Evolutionary conservation across 2,329 filamentous ascomycete species (phyloP).

Genomic region (Bisporella sp.): DNA sequence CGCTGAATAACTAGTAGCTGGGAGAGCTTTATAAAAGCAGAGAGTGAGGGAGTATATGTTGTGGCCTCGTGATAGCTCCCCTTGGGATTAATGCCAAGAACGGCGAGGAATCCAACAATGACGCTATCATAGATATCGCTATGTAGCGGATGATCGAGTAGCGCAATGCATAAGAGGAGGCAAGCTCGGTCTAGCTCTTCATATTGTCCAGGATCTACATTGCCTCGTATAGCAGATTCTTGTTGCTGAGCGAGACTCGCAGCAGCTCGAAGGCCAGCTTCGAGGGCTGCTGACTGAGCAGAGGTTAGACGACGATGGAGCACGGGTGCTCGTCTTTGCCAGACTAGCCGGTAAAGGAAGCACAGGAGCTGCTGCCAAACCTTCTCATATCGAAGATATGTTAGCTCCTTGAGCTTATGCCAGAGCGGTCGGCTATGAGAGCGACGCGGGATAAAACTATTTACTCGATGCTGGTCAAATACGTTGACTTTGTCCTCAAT

Average conservation of each 20-base stretch:
- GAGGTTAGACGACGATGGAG: slow-evolving; percentile 1
- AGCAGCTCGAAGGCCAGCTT: not conserved
- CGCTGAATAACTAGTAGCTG: too few relatives aligned
- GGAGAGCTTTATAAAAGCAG: too few relatives aligned
- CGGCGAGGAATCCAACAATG: too few relatives aligned
- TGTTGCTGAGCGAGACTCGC: not conserved
- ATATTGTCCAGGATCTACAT: not conserved
- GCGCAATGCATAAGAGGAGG: slow-evolving; percentile 3
- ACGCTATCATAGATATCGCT: slow-evolving; percentile 8
- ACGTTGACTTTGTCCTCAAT: slow-evolving; percentile 5
- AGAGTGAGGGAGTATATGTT: too few relatives aligned
- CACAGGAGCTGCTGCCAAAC: slow-evolving; percentile 9
- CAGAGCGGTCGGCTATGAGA: not conserved
- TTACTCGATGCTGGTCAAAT: slow-evolving; percentile 8
- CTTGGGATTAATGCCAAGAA: slow-evolving; percentile 5
- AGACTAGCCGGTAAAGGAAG: slow-evolving; percentile 7
- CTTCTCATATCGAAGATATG: slow-evolving; percentile 7
- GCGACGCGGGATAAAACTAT: slow-evolving; percentile 5
- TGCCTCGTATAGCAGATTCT: too few relatives aligned
- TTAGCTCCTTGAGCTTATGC: slow-evolving; percentile 5
- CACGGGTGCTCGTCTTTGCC: not conserved
- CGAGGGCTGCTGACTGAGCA: slow-evolving; percentile 1
- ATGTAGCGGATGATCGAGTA: slow-evolving; percentile 5
- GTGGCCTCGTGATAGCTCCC: not conserved
- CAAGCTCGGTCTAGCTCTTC: slow-evolving; percentile 3